phyloP scores from a whole-genome alignment of 306 rosid species.

The Fagus sylvatica region DNA sequence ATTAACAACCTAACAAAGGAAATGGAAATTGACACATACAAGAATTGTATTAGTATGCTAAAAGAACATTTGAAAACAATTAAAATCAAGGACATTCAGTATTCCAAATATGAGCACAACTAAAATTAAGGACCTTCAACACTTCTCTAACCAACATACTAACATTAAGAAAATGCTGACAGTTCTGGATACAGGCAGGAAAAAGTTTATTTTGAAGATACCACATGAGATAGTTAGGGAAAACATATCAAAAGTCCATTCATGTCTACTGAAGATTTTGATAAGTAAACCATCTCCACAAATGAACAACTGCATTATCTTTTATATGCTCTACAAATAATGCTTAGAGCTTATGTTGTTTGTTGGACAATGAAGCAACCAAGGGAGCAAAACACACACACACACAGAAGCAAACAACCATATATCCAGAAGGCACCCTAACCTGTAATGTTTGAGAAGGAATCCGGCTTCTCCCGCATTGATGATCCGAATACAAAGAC shows the following conservation, averaged over 20 bases:
- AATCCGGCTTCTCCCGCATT: conserved; percentile 23
- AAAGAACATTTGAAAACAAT: background rate
- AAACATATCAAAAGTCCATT: background rate
- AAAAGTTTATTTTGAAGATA: background rate
- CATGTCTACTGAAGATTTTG: background rate
- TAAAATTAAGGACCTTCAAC: too few species aligned
- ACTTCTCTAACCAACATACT: background rate
- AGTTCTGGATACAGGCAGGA: background rate
- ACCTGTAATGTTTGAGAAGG: conserved; percentile 30
- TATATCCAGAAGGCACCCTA: background rate
- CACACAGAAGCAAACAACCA: background rate
- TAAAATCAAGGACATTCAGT: background rate
- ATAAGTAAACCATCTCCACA: background rate
- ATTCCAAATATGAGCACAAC: too few species aligned
- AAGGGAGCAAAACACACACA: background rate
- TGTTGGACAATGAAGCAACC: background rate
- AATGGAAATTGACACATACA: background rate
- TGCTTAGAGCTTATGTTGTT: background rate
- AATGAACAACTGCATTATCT: background rate
- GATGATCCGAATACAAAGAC: conserved; percentile 29
- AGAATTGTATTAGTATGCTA: background rate
- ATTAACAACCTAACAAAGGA: background rate
- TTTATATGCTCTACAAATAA: conserved; percentile 1
- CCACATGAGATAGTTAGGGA: background rate
- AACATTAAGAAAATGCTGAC: background rate